Evolutionary conservation across 805 yeast species (phyloP), one percentile per base, ranked within the genome.

Genomic region (Jamesozyma lodderae): DNA sequence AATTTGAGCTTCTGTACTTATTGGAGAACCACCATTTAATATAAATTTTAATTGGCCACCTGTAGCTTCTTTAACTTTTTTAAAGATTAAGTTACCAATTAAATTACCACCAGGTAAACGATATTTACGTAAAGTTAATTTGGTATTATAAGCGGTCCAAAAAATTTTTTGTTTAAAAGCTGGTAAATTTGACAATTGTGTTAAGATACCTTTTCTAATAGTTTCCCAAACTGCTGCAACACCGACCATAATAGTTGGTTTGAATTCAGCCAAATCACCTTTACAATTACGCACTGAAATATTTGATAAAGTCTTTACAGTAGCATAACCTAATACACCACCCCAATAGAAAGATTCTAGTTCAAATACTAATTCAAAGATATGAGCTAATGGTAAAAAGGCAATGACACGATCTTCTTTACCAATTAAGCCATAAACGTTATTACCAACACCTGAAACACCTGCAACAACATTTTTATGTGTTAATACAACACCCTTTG

Each of bases 221-320:
- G 81, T 73, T 69, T 92, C 98, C 95, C 96, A 92, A 35, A 92
- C 96, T 5, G 97, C 95, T 13, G 97, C 96, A 37, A 92, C 98
- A 62, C 95, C 98, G 46, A 87, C 95, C 95, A 92, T 83, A 49
- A 90, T 64, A 8, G 96, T 83, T 42, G 98, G 98, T 60, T 77
- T 72, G 64, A 86, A 83, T 54, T 83, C 85, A 41, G 72, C 74
- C 68, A 92, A 75, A 62, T 92, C 98, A 56, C 96, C 92, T 42
- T 73, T 66, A 68, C 95, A 87, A 66, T 92, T 84, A 52, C 75
- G 78, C 57, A 83, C 77, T 3, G 94, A 83, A 1, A 71, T 66
- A 44, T 84, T 94, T 15, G 94, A 76, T 47, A 92, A 68, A 25
- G 98, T 90, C 66, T 87, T 87, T 45, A 90, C 96, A 52, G 70